Percentiles rank a stretch among this genome's conserved stretches.
Evolutionary conservation across 306 rosid genomes (phyloP).

Genomic region (Carpinus viminea): DNA sequence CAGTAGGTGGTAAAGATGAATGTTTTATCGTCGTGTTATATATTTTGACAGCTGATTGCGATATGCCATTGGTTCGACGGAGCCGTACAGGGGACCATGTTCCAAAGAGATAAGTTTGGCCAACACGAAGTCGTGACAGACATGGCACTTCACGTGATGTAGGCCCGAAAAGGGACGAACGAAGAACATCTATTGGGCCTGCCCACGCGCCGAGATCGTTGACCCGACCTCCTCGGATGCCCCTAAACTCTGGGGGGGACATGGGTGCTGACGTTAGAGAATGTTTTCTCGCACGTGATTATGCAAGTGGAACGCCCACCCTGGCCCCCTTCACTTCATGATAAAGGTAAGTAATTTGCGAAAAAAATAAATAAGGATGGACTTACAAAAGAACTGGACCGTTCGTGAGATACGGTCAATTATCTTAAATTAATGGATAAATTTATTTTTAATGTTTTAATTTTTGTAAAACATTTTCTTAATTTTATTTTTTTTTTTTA

Average conservation of each 20-base stretch:
- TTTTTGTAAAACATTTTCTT: no score
- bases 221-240: conserved; percentile 12
- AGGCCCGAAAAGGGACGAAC: conserved; percentile 19
- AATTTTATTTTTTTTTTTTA: no score
- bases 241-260: not conserved
- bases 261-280: conserved; percentile 25
- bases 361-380: no score
- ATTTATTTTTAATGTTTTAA: no score
- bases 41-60: no score
- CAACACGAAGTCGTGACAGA: conserved; percentile 23
- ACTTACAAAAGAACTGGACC: not conserved
- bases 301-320: not conserved
- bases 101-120: not conserved
- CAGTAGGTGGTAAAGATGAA: no score
- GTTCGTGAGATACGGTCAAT: not conserved
- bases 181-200: not conserved
- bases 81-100: no score
- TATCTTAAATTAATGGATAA: not conserved
- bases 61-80: no score
- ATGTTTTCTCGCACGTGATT: conserved; percentile 34
- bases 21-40: no score
- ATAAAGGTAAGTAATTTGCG: no score
- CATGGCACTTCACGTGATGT: conserved; percentile 36
- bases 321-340: not conserved
- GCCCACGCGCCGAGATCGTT: conserved; percentile 29